Percentiles rank a stretch among this genome's conserved stretches.
These are phyloP conservation scores for Triglochin maritima DNA, from an alignment of 106 monocot genomes.

Conservation along the genomic window DNA sequence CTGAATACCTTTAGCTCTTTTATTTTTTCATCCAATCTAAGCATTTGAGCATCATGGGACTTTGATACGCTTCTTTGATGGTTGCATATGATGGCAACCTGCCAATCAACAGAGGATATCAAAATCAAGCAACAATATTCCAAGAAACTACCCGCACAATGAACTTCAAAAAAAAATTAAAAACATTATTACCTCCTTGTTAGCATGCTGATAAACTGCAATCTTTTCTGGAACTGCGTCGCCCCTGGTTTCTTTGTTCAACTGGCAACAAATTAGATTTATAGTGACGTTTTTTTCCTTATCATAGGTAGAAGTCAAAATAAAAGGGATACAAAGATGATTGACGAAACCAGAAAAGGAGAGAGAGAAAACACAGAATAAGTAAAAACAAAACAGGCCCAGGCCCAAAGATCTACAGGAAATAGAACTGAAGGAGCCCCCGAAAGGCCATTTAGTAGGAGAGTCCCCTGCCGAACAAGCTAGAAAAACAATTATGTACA, in stretches of 20 bases:
- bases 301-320: too few relatives aligned
- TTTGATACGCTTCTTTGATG: slow-evolving; percentile 91
- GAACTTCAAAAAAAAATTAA: neutral
- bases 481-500: too few relatives aligned
- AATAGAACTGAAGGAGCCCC: too few relatives aligned
- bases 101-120: neutral
- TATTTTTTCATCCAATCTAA: slow-evolving; percentile 73
- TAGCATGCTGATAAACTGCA: slow-evolving; percentile 77
- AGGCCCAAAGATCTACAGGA: too few relatives aligned
- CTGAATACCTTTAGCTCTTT: slow-evolving; percentile 57
- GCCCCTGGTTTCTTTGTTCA: slow-evolving; percentile 61
- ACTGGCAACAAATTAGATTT: slow-evolving; percentile 26
- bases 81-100: slow-evolving; percentile 96
- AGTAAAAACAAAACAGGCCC: too few relatives aligned
- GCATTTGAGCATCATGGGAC: slow-evolving; percentile 82
- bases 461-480: too few relatives aligned
- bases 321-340: too few relatives aligned
- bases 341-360: too few relatives aligned
- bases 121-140: slow-evolving; percentile 1
- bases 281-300: too few relatives aligned
- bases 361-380: too few relatives aligned
- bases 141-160: too few relatives aligned
- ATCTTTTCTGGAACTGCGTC: slow-evolving; percentile 61
- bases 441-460: too few relatives aligned
- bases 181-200: slow-evolving; percentile 64